These are phyloP conservation scores for Phlyctochytrium bullatum DNA, from an alignment of 192 early-diverging fungal genomes.

Conservation along the genomic window DNA sequence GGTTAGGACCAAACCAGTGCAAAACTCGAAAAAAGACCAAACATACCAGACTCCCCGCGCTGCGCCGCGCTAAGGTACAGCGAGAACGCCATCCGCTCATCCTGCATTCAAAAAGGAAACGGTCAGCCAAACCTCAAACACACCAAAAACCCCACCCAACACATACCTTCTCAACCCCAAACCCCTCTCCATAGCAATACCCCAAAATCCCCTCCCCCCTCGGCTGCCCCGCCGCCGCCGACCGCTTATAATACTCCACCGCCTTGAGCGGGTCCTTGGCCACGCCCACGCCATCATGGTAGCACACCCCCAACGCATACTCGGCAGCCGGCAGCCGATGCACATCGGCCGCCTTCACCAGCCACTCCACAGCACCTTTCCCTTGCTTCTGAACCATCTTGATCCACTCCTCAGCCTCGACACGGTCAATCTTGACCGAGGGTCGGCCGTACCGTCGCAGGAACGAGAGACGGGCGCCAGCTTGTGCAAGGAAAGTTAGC, in stretches of 20 bases:
- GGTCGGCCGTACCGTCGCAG: conserved; percentile 79
- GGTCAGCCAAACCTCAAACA: background rate
- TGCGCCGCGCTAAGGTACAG: conserved; percentile 49
- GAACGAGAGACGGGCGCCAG: conserved; percentile 69
- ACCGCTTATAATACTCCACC: conserved; percentile 65
- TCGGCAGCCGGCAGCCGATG: conserved; percentile 46
- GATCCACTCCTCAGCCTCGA: conserved; percentile 78
- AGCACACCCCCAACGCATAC: conserved; percentile 77
- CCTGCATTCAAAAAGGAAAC: conserved; percentile 12
- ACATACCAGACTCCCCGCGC: conserved; percentile 46
- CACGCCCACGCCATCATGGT: conserved; percentile 79
- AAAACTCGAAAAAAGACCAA: conserved; percentile 3
- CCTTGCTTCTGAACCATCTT: conserved; percentile 59
- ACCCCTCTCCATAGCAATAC: conserved; percentile 84
- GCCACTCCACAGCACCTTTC: conserved; percentile 58
- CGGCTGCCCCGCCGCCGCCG: conserved; percentile 50
- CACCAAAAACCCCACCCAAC: background rate
- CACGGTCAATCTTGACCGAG: conserved; percentile 69
- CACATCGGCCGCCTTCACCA: conserved; percentile 55
- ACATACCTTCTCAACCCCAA: conserved; percentile 61
- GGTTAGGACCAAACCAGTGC: background rate
- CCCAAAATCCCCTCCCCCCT: conserved; percentile 61
- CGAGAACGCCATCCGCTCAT: conserved; percentile 60
- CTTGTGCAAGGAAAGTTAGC: conserved; percentile 11
- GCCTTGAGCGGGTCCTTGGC: conserved; percentile 59